Base-by-base conservation (phyloP, 2,329 filamentous ascomycete species). In the Fusarium heterosporum region DNA sequence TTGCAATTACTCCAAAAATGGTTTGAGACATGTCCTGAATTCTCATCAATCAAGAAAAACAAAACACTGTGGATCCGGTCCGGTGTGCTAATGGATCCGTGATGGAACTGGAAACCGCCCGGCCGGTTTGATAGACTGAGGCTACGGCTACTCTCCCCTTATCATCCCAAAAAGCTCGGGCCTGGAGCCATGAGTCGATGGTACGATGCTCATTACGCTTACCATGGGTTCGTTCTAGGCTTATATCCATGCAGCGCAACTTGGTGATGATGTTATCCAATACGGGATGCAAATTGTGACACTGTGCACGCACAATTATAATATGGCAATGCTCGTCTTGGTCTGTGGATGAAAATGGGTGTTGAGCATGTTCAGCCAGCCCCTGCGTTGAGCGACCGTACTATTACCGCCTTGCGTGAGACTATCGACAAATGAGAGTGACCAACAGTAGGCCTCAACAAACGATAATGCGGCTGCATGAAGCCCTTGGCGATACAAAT, bases 301-400 rank as follows among this genome's bases (percentile, higher is more conserved):
- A 67, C 64, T 59, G 64, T 67, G 64, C 19, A 47, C 51, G 40
- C 11, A 25, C 14, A 39, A 61, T 19, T 36, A 22, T 39, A n/a
- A 46, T 46, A 48, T 34, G 36, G n/a, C 40, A 29, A 52, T 53
- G 39, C 16, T 42, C 25, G 26, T 6, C 43, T 52, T 29, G 4
- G 22, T 22, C 22, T 42, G 34, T 55, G 47, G 45, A 55, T 54
- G 43, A 40, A 45, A 61, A 62, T 50, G 48, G 30, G 19, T 47
- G 40, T 46, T 61, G 61, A 53, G 39, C 43, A 50, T n/a, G 57
- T 45, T 67, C 64, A 67, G 64, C 63, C 64, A 67, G 64, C 64
- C 62, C 55, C 43, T 29, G 49, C 40, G 16, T 50, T 55, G 54
- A 52, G 46, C 40, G 36, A 32, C 29, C 17, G 22, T 22, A 55